Evolutionary conservation across 2,329 filamentous ascomycete species (phyloP).

Genomic region (Rutstroemia sp.): DNA sequence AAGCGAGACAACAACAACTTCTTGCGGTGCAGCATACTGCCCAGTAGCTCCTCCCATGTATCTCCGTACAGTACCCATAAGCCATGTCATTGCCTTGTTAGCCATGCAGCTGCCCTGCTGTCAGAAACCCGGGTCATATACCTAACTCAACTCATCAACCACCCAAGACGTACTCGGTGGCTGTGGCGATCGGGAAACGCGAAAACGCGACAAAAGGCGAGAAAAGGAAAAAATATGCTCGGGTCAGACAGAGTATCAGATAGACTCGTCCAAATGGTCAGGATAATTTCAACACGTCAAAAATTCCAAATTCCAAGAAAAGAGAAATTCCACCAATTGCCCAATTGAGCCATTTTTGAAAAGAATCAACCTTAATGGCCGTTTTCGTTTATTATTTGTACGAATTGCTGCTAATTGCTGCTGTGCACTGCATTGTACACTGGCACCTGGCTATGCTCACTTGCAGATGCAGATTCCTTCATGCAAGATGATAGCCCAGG

Average conservation of each 20-base stretch:
- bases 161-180: slow-evolving; percentile 3
- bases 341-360: background rate
- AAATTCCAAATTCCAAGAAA: too few relatives aligned
- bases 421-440: too few relatives aligned
- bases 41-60: background rate
- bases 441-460: too few relatives aligned
- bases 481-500: slow-evolving; percentile 2
- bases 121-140: slow-evolving; percentile 2
- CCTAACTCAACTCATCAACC: too few relatives aligned
- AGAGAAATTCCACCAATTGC: too few relatives aligned
- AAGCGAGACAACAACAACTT: background rate
- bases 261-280: background rate
- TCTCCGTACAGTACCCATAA: background rate
- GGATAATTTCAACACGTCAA: too few relatives aligned
- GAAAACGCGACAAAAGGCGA: background rate
- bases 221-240: background rate
- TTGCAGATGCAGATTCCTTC: background rate
- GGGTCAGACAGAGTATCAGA: background rate
- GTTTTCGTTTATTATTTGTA: background rate
- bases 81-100: slow-evolving; percentile 5
- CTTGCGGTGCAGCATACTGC: too few relatives aligned
- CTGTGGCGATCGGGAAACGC: slow-evolving; percentile 1
- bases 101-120: slow-evolving; percentile 8
- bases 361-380: background rate
- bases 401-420: too few relatives aligned